phyloP scores from a whole-genome alignment of 1,139 yeast genomes.

The Kurtzmaniella quercitrusa region DNA sequence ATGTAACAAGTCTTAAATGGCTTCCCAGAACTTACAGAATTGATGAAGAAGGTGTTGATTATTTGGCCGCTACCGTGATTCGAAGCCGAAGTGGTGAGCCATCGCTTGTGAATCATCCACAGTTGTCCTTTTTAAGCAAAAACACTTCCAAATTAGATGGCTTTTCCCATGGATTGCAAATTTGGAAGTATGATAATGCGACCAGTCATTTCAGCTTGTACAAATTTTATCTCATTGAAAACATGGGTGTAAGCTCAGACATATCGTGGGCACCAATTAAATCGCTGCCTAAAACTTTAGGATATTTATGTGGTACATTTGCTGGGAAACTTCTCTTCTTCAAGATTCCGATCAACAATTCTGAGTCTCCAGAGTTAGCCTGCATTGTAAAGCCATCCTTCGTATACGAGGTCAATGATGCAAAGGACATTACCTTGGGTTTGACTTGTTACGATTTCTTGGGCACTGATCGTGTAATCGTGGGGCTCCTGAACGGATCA shows the following conservation, averaged over 20 bases:
- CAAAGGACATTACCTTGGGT: conserved; percentile 13
- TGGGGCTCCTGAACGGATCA: conserved; percentile 65
- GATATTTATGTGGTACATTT: conserved; percentile 51
- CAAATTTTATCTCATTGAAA: conserved; percentile 33
- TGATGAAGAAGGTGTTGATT: conserved; percentile 18
- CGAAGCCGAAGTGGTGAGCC: conserved; percentile 26
- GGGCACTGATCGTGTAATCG: conserved; percentile 44
- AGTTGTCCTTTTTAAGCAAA: conserved; percentile 28
- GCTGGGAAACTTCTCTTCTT: conserved; percentile 59
- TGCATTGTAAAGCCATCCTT: conserved; percentile 25
- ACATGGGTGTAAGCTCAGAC: conserved; percentile 52
- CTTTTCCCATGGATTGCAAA: conserved; percentile 41
- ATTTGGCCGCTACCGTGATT: conserved; percentile 50
- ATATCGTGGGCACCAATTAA: conserved; percentile 48
- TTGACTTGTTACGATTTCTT: conserved; percentile 57
- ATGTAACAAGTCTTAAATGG: conserved; percentile 56
- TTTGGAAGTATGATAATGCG: conserved; percentile 40
- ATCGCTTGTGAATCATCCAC: conserved; percentile 23
- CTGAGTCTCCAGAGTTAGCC: conserved; percentile 16
- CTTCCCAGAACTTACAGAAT: conserved; percentile 19
- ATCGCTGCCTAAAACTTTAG: conserved; percentile 24
- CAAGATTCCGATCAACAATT: conserved; percentile 21
- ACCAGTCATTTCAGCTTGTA: conserved; percentile 19
- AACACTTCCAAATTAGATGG: neutral
- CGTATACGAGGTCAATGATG: conserved; percentile 21